Base-by-base conservation (phyloP, 2,329 filamentous ascomycete species). In the Penicillium occitanis region DNA sequence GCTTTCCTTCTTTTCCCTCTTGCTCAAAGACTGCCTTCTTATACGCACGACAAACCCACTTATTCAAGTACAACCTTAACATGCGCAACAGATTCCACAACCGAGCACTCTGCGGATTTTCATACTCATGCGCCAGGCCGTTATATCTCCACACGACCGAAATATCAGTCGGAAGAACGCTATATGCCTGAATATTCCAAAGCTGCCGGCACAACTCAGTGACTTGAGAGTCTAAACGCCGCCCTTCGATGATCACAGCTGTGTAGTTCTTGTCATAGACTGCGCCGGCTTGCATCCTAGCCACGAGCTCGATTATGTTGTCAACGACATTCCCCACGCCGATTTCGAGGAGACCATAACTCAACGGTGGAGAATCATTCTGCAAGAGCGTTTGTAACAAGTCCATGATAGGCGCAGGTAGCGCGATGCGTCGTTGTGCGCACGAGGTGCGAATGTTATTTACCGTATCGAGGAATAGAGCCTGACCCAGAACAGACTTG, bases 311-410 rank as follows among this genome's bases (percentile, higher is more conserved):
- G 30, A 58, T 58, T 37, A 58, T 58, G n/a, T 25, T 14, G 53
- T 58, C 53, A 58, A 58, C 53, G 30, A 35, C 53, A 58, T 58
- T 58, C 6, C 53, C 53, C 14, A 58, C 30, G 8, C 22, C 53
- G 35, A 58, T 40, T 58, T 58, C 53, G 11, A 58, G 35, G 2
- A 40, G 4, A 37, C 53, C 22, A n/a, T 58, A 58, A 58, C 53
- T 58, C 30, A 58, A 17, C 17, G 53, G 30, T 11, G 53, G 53
- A 40, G 35, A 35, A 19, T 40, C 10, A 8, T 14, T 19, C 48
- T 51, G 48, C 17, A 55, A 5, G 8, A 35, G 30, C n/a, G 30
- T 19, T 28, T 35, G 51, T 13, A 46, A 3, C 37, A 51, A 7
- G 10, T 44, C 57, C 7, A 22, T 6, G 57, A 60, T 44, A 10